Conservation (phyloP, 768 basidiomycete genomes). For the Mycena metata region DNA sequence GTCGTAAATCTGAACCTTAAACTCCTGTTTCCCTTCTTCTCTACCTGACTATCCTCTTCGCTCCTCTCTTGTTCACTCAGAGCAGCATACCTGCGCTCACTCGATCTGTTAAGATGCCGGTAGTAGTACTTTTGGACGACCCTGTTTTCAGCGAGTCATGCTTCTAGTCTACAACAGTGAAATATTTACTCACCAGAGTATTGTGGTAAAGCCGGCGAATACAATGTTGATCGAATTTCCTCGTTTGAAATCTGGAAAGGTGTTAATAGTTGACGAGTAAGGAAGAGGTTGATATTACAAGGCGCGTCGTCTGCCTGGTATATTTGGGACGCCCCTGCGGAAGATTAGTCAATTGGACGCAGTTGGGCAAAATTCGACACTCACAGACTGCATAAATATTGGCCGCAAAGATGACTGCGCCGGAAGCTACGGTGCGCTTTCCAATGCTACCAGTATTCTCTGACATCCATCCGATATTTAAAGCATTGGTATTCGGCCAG, state of each 20-base stretch:
- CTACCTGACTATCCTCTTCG: constrained; percentile 44
- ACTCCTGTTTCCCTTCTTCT: constrained; percentile 52
- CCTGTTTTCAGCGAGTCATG: constrained; percentile 15
- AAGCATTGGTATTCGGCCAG: constrained; percentile 55
- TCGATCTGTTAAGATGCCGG: constrained; percentile 44
- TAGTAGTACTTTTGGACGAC: constrained; percentile 50
- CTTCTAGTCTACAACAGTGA: not conserved
- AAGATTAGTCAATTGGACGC: too few species aligned
- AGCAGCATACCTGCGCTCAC: constrained; percentile 36
- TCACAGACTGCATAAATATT: constrained; percentile 48
- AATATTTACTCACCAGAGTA: constrained; percentile 46
- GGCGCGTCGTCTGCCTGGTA: constrained; percentile 55
- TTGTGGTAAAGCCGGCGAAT: constrained; percentile 48
- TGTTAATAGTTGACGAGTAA: too few species aligned
- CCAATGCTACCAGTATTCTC: constrained; percentile 50
- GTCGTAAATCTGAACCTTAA: constrained; percentile 50
- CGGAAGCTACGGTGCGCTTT: constrained; percentile 50
- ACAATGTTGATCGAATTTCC: constrained; percentile 54
- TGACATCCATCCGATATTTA: constrained; percentile 57
- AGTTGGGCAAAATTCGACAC: too few species aligned
- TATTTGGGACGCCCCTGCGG: constrained; percentile 45
- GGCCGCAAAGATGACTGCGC: constrained; percentile 51
- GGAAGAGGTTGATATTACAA: constrained; percentile 37
- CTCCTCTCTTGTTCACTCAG: constrained; percentile 44
- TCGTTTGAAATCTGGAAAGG: constrained; percentile 47